Evolutionary conservation across 2,329 filamentous ascomycete species (phyloP).

Genomic region (Pestalotiopsis sp.): DNA sequence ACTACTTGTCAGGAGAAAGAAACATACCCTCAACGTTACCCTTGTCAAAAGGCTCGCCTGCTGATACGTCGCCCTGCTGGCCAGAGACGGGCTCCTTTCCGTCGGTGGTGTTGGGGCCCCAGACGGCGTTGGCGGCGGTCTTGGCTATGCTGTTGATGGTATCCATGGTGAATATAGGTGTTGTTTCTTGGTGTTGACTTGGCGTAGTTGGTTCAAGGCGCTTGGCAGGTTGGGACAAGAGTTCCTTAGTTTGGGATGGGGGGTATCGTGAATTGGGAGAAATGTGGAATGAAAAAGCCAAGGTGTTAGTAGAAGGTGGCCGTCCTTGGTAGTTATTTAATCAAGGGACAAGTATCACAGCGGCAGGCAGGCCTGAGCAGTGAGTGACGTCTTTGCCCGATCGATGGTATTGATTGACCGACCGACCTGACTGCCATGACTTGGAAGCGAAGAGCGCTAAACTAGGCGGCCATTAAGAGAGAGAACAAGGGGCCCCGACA

Average conservation of each 20-base stretch:
- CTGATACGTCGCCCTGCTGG: constrained; percentile 65
- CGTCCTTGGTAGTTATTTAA: constrained; percentile 15
- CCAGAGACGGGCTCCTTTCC: constrained; percentile 73
- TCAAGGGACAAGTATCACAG: background rate
- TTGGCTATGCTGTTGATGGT: constrained; percentile 60
- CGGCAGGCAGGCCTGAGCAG: background rate
- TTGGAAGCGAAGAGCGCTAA: background rate
- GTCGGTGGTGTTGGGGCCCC: constrained; percentile 44
- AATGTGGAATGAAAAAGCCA: background rate
- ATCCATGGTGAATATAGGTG: constrained; percentile 54
- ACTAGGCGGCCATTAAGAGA: background rate
- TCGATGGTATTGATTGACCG: too few relatives aligned
- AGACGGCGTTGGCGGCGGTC: constrained; percentile 51
- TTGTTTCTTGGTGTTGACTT: background rate
- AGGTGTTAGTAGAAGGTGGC: constrained; percentile 14
- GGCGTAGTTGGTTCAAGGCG: background rate
- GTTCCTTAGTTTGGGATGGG: background rate
- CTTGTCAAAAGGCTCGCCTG: constrained; percentile 75
- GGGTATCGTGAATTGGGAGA: background rate
- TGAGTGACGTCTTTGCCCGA: constrained; percentile 15
- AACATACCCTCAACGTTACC: constrained; percentile 60
- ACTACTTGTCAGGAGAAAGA: constrained; percentile 14
- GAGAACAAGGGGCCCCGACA: background rate
- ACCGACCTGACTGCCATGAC: background rate
- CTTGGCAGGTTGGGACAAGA: background rate